phyloP scores from a whole-genome alignment of 306 rosid genomes.

The Sesbania bispinosa region DNA sequence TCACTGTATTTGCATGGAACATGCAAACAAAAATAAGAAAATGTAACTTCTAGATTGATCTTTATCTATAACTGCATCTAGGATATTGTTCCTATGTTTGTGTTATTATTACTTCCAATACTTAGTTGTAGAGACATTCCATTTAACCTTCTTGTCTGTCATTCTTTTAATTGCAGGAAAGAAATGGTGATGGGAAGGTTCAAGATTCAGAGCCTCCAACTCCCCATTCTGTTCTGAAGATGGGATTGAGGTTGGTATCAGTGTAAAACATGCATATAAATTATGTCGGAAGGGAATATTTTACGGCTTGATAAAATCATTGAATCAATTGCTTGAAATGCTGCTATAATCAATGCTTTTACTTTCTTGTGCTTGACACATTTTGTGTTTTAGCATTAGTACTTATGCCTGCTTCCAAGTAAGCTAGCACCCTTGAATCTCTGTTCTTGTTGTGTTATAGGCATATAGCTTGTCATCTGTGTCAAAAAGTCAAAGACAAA shows the following conservation, averaged over 20 bases:
- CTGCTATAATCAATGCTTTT: constrained; percentile 6
- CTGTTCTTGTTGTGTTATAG: not conserved
- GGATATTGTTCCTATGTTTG: not conserved
- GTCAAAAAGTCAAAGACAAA: not conserved
- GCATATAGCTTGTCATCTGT: constrained; percentile 4
- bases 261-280: constrained; percentile 2
- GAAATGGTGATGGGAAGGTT: constrained; percentile 70
- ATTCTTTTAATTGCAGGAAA: constrained; percentile 61
- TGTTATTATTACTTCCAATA: constrained; percentile 6
- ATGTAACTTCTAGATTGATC: constrained; percentile 11
- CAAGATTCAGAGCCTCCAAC: constrained; percentile 81
- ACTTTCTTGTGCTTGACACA: constrained; percentile 1
- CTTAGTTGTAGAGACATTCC: constrained; percentile 2
- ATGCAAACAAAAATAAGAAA: not conserved
- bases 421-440: not conserved
- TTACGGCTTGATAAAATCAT: not conserved
- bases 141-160: constrained; percentile 19
- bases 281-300: constrained; percentile 7
- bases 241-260: constrained; percentile 75
- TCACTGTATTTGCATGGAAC: not conserved
- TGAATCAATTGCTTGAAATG: constrained; percentile 28
- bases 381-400: constrained; percentile 14
- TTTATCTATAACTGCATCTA: not conserved
- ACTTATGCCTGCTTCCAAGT: constrained; percentile 13
- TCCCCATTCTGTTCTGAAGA: constrained; percentile 70